These are phyloP conservation scores for Xylariaceae sp. DNA, from an alignment of 2,329 filamentous ascomycete genomes.

Conservation along the genomic window DNA sequence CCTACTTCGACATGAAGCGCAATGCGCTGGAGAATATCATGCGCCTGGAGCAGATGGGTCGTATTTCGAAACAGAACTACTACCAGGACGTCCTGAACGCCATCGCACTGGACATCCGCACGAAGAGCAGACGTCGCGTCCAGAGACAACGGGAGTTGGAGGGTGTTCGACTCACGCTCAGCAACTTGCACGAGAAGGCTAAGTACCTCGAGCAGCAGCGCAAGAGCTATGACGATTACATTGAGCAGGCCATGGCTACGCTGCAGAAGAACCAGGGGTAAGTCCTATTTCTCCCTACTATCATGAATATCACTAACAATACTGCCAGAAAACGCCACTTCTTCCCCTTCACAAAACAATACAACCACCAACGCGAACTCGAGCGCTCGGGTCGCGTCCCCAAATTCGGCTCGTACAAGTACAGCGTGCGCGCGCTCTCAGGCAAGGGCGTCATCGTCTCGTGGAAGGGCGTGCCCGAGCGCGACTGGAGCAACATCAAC, in stretches of 20 bases:
- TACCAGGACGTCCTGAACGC: constrained; percentile 98
- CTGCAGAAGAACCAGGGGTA: constrained; percentile 93
- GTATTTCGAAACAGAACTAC: constrained; percentile 83
- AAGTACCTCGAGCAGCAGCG: constrained; percentile 90
- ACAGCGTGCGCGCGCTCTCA: constrained; percentile 78
- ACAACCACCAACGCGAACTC: constrained; percentile 95
- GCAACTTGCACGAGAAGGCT: constrained; percentile 77
- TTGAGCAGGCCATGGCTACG: constrained; percentile 96
- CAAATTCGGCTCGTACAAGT: constrained; percentile 97
- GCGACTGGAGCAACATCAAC: constrained; percentile 88
- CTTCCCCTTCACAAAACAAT: constrained; percentile 94
- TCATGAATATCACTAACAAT: neutral
- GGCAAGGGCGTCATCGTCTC: constrained; percentile 91
- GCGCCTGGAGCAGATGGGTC: constrained; percentile 76
- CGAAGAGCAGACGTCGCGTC: constrained; percentile 87
- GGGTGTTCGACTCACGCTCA: constrained; percentile 67
- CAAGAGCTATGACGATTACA: constrained; percentile 98
- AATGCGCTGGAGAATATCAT: constrained; percentile 93
- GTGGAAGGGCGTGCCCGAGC: constrained; percentile 78
- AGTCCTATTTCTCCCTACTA: constrained; percentile 27
- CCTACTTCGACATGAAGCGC: constrained; percentile 86
- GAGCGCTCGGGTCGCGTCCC: constrained; percentile 88
- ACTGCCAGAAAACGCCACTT: constrained; percentile 15
- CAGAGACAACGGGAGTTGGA: constrained; percentile 90
- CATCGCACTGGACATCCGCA: constrained; percentile 93